phyloP scores from a whole-genome alignment of 2,329 filamentous ascomycete genomes.

The Ophiostoma populinum region DNA sequence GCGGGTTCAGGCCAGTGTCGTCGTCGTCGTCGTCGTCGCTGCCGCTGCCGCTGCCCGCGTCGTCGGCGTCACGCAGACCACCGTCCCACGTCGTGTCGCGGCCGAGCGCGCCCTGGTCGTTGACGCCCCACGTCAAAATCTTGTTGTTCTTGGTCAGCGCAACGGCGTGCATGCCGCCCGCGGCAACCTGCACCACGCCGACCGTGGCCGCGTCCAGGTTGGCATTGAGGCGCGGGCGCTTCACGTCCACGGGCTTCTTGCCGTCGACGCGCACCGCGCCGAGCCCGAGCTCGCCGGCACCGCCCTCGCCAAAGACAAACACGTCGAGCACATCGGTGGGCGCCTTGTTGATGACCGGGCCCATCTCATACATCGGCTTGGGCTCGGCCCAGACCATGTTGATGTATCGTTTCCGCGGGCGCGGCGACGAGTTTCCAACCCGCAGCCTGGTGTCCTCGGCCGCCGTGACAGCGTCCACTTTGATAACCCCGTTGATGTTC shows the following conservation, averaged over 20 bases:
- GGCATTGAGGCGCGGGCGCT: constrained; percentile 53
- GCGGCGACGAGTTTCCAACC: no score
- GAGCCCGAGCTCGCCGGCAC: constrained; percentile 67
- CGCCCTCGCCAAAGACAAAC: constrained; percentile 67
- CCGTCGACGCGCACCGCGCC: constrained; percentile 45
- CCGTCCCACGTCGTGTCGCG: constrained; percentile 50
- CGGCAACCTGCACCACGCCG: constrained; percentile 57
- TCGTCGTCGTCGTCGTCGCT: constrained; percentile 16
- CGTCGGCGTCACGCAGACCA: constrained; percentile 35
- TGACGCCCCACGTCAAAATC: constrained; percentile 76
- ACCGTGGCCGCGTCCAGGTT: constrained; percentile 37
- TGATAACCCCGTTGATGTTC: no score
- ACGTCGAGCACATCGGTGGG: constrained; percentile 50
- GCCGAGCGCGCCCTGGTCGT: constrained; percentile 68
- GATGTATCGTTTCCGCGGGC: no score
- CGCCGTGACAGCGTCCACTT: no score
- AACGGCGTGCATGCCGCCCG: constrained; percentile 68
- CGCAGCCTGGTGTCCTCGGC: no score
- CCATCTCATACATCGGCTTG: constrained; percentile 24
- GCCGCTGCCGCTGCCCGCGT: constrained; percentile 23
- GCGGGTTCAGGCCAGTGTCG: constrained; percentile 37
- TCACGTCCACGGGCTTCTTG: constrained; percentile 51
- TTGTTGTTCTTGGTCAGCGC: constrained; percentile 65
- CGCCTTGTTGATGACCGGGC: constrained; percentile 38
- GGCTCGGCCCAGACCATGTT: no score